Conservation (phyloP, 1,284 basidiomycete genomes). For the Leccinum proliferum region DNA sequence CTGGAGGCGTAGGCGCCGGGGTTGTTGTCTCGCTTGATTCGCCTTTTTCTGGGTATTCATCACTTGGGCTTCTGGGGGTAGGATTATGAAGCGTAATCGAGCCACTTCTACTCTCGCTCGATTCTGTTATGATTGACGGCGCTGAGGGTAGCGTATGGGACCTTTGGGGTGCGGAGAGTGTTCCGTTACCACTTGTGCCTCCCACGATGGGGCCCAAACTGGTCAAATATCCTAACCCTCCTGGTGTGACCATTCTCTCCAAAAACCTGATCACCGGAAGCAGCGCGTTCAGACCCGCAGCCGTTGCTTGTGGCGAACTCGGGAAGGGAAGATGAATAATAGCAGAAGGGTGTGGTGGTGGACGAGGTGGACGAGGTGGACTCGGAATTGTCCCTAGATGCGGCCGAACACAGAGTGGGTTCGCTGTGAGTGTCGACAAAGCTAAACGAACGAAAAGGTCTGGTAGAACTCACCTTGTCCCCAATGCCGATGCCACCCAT, state of each 20-base stretch:
- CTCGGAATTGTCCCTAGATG: neutral
- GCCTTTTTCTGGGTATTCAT: neutral
- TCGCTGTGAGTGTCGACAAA: neutral
- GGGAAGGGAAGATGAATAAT: neutral
- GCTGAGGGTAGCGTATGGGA: neutral
- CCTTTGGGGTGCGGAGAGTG: neutral
- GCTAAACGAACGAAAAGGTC: neutral
- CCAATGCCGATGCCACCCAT: neutral
- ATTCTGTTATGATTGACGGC: neutral
- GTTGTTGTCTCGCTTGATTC: slow-evolving; percentile 4
- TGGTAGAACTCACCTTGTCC: neutral
- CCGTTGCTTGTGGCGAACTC: neutral
- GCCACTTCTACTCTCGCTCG: neutral
- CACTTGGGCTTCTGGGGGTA: neutral
- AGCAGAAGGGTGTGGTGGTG: neutral
- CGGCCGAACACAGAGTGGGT: neutral
- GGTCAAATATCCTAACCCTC: neutral
- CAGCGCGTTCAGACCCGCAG: neutral
- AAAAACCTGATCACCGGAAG: neutral
- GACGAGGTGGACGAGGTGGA: neutral
- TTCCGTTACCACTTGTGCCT: neutral
- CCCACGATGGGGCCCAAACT: neutral
- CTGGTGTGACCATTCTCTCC: neutral
- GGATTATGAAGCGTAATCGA: neutral
- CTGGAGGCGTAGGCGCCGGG: neutral